These are phyloP conservation scores for Ustilago shanxiensis DNA, from an alignment of 1,284 basidiomycete genomes.

Conservation along the genomic window DNA sequence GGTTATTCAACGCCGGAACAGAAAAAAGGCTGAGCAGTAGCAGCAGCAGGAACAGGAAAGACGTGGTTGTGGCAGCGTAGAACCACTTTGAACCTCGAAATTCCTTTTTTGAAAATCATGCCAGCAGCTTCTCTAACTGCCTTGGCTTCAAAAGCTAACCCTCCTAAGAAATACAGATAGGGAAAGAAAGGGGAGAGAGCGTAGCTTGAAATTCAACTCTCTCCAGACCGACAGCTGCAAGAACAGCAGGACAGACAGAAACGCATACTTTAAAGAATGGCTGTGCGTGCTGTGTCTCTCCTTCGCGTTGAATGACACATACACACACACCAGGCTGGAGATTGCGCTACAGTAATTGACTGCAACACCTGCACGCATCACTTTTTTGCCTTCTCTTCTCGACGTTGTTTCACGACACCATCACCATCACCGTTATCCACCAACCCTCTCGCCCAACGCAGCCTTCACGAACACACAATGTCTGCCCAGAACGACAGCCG, in stretches of 20 bases:
- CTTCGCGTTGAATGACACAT: slow-evolving; percentile 1
- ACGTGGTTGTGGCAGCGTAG: neutral
- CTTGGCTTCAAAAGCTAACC: neutral
- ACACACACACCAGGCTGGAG: neutral
- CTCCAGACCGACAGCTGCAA: no score
- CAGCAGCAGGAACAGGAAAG: neutral
- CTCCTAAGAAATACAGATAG: no score
- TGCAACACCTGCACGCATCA: neutral
- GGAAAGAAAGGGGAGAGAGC: neutral
- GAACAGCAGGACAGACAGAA: no score
- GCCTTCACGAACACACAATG: slow-evolving; percentile 28
- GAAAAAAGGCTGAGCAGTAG: no score
- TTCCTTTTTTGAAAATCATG: no score
- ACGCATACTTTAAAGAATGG: slow-evolving; percentile 8
- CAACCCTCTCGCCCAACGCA: slow-evolving; percentile 12
- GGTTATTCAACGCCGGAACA: neutral
- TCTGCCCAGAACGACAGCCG: slow-evolving; percentile 55
- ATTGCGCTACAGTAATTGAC: neutral
- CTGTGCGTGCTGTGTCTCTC: slow-evolving; percentile 7
- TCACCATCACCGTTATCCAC: slow-evolving; percentile 8
- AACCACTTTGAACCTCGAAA: slow-evolving; percentile 13
- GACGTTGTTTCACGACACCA: slow-evolving; percentile 1
- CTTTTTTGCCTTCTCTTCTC: neutral
- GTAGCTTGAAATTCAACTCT: neutral
- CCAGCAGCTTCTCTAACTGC: slow-evolving; percentile 5